Conservation (phyloP, 208 protist species). For the Zelonia costaricensis region DNA sequence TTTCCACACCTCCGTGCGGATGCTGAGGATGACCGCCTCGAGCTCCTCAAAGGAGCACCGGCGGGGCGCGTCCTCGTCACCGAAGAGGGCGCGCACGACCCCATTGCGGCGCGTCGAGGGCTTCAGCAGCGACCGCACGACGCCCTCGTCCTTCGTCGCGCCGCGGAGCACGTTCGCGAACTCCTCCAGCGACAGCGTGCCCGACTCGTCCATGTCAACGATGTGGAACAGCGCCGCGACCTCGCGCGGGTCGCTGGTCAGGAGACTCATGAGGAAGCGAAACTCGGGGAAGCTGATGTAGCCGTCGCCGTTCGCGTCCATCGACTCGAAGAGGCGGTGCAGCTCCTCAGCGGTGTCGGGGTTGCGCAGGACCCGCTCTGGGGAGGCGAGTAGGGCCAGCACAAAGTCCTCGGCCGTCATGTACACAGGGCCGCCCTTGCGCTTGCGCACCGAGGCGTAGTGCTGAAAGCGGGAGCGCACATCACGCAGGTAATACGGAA, state of each 20-base stretch:
- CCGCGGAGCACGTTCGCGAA: conserved; percentile 77
- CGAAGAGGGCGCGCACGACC: conserved; percentile 64
- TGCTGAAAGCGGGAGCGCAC: conserved; percentile 79
- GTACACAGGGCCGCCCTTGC: conserved; percentile 52
- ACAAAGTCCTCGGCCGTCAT: conserved; percentile 92
- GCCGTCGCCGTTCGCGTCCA: conserved; percentile 83
- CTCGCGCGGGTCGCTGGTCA: conserved; percentile 60
- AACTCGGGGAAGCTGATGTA: conserved; percentile 84
- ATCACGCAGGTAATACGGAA: conserved; percentile 88
- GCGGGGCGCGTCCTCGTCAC: conserved; percentile 28
- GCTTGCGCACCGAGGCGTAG: conserved; percentile 78
- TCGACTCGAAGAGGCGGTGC: conserved; percentile 48
- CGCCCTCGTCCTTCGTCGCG: conserved; percentile 53
- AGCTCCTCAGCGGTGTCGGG: conserved; percentile 17
- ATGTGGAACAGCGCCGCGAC: conserved; percentile 67
- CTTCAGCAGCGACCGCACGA: conserved; percentile 46
- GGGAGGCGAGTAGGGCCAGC: conserved; percentile 60
- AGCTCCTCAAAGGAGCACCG: conserved; percentile 59
- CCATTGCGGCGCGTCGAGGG: conserved; percentile 50
- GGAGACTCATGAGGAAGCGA: conserved; percentile 75
- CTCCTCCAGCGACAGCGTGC: conserved; percentile 56
- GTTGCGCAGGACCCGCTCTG: conserved; percentile 38
- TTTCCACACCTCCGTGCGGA: conserved; percentile 78
- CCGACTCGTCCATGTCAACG: conserved; percentile 53
- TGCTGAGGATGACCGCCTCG: conserved; percentile 37